Conservation (phyloP, 176 grass and related monocot species). For the Oropetium thomaeum region DNA sequence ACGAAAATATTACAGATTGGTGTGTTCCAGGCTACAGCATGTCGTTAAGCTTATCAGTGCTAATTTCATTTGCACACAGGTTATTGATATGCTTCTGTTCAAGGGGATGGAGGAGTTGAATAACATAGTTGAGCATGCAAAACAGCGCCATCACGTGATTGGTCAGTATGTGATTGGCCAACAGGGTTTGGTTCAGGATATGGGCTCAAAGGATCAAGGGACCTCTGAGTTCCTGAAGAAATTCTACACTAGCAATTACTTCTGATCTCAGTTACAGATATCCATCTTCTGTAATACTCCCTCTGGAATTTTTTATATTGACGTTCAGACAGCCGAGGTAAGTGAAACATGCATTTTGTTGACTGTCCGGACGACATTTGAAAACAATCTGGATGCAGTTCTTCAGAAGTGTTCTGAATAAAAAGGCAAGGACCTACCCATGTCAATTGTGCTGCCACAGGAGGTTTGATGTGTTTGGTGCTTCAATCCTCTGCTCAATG, state of each 20-base stretch:
- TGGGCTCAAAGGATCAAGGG: constrained; percentile 55
- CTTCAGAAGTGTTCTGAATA: constrained; percentile 38
- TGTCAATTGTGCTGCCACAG: constrained; percentile 7
- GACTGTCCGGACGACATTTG: no score
- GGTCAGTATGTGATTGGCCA: constrained; percentile 87
- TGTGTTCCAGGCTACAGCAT: background rate
- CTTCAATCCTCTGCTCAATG: background rate
- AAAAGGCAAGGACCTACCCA: constrained; percentile 27
- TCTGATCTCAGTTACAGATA: constrained; percentile 23
- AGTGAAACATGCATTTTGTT: no score
- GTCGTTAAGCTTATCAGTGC: background rate
- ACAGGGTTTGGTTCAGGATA: constrained; percentile 48
- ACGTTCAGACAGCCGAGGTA: no score
- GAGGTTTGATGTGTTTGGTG: constrained; percentile 15
- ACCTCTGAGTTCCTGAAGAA: constrained; percentile 73
- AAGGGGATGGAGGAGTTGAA: constrained; percentile 80
- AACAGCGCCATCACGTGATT: constrained; percentile 92
- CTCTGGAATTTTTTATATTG: no score
- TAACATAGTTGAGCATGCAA: constrained; percentile 79
- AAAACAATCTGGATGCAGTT: no score
- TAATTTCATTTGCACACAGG: constrained; percentile 38
- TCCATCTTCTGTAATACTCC: constrained; percentile 8
- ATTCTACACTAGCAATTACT: constrained; percentile 90
- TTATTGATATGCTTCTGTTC: constrained; percentile 95
- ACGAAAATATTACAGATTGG: background rate